Evolutionary conservation across 2,329 filamentous ascomycete genomes (phyloP).

Genomic region (Diplodia intermedia): DNA sequence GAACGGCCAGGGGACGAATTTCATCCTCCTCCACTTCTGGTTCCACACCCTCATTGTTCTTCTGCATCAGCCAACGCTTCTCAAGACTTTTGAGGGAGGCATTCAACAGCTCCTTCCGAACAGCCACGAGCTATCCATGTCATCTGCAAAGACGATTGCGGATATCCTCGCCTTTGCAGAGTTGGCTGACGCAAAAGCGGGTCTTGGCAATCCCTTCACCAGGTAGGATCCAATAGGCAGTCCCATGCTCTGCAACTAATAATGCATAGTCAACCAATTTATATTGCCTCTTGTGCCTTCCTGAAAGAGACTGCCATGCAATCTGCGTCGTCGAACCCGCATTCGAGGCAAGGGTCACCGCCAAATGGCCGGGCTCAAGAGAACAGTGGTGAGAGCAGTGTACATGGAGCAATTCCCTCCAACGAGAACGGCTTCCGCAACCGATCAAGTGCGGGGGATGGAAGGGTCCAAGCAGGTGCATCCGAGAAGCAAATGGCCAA

Average conservation of each 20-base stretch:
- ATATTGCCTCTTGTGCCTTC: conserved; percentile 89
- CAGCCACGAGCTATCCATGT: conserved; percentile 82
- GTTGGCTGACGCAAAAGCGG: conserved; percentile 82
- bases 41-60: conserved; percentile 87
- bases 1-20: conserved; percentile 81
- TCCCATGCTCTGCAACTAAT: neutral
- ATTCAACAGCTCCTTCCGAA: conserved; percentile 78
- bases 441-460: conserved; percentile 19
- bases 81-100: conserved; percentile 75
- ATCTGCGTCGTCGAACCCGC: conserved; percentile 66
- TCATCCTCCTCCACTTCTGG: conserved; percentile 87
- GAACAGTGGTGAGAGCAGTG: neutral
- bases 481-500: conserved; percentile 60
- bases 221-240: conserved; percentile 42
- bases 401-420: neutral
- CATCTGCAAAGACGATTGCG: conserved; percentile 88
- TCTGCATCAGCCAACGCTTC: conserved; percentile 80
- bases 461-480: conserved; percentile 34
- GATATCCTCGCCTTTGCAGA: conserved; percentile 88
- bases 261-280: conserved; percentile 76
- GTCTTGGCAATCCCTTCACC: conserved; percentile 87
- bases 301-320: conserved; percentile 80
- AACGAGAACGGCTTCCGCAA: conserved; percentile 4
- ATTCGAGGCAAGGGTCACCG: conserved; percentile 65
- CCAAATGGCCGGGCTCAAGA: conserved; percentile 7